Evolutionary conservation across 257 asterid species (phyloP), one percentile per base, ranked within the genome.

Genomic region (Anisodus acutangulus): DNA sequence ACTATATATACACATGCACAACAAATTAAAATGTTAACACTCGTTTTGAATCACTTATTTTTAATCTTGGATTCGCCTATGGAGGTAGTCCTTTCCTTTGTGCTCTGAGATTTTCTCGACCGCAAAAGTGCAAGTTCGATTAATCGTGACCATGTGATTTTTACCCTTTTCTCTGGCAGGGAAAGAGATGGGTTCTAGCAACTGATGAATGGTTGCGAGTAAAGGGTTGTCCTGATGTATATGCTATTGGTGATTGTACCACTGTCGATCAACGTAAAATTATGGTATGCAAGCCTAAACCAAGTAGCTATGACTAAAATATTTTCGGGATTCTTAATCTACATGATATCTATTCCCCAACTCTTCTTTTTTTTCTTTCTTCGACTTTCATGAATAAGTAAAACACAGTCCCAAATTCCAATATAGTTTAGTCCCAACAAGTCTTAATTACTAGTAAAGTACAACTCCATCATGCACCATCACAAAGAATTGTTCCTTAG

Each of bases 181-280:
- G 92, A 2, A 85, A 81, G 69, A 90, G 99, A 82, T 92, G 91
- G 83, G 88, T 89, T 87, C 90, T 97, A 35, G 97, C 97, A 66
- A 92, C 97, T 58, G 93, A 93, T 84, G 99, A 97, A 87, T 97
- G 99, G 99, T 78, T 97, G 70, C 87, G 90, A 86, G 98, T 93
- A 58, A 95, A 95, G 90, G 97, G 91, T 80, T 89, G 93, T 71
- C 96, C 95, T 4, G 87, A 89, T 26, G 97, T 91, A 80, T 97
- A 91, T 88, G 97, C 98, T 41, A 94, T 97, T 39, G 99, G 99
- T 79, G 99, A 97, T 90, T 97, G 99, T 80, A 91, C 98, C 37
- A 90, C 97, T 15, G 89, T 97, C 0, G 95, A 93, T 90, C 98
- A 97, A 84, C 90, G 88, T 67, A 94, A 91, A 86, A 89, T 97